Evolutionary conservation across 441 rosid species (phyloP).

Genomic region (Capsella rubella): DNA sequence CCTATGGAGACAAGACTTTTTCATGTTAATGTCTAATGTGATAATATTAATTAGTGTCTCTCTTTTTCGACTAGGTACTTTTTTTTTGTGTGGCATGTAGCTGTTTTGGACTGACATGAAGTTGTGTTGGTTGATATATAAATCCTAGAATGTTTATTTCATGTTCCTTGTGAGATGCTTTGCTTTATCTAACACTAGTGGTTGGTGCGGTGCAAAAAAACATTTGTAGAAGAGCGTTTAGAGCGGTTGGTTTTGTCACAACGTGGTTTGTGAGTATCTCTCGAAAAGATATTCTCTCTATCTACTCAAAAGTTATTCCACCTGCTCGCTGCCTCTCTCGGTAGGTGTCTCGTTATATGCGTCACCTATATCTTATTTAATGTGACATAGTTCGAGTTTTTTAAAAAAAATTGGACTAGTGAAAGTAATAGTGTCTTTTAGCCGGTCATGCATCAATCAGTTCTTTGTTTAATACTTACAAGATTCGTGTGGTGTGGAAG

Average conservation of each 20-base stretch:
- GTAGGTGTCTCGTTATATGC: constrained; percentile 47
- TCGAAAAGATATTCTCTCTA: constrained; percentile 38
- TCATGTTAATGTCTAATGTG: constrained; percentile 15
- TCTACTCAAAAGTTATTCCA: constrained; percentile 41
- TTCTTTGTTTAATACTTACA: constrained; percentile 1
- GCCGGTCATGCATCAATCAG: constrained; percentile 38
- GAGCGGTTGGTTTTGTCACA: constrained; percentile 38
- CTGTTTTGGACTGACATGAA: constrained; percentile 30
- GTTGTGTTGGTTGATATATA: constrained; percentile 14
- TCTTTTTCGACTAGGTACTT: background rate
- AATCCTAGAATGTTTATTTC: background rate
- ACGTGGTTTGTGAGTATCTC: constrained; percentile 38
- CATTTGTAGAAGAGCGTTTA: constrained; percentile 23
- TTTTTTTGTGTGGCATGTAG: constrained; percentile 12
- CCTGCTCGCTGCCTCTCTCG: constrained; percentile 40
- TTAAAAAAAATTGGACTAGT: constrained; percentile 13
- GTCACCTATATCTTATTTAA: constrained; percentile 38
- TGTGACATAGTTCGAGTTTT: constrained; percentile 19
- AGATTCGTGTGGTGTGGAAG: background rate
- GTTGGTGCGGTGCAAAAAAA: constrained; percentile 13
- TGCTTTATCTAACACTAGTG: background rate
- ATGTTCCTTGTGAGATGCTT: background rate
- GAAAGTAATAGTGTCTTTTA: background rate
- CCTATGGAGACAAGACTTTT: background rate
- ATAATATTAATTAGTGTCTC: constrained; percentile 17